Evolutionary conservation across 441 rosid genomes (phyloP), one percentile per base, ranked within the genome.

Genomic region (Isatis lusitanica): DNA sequence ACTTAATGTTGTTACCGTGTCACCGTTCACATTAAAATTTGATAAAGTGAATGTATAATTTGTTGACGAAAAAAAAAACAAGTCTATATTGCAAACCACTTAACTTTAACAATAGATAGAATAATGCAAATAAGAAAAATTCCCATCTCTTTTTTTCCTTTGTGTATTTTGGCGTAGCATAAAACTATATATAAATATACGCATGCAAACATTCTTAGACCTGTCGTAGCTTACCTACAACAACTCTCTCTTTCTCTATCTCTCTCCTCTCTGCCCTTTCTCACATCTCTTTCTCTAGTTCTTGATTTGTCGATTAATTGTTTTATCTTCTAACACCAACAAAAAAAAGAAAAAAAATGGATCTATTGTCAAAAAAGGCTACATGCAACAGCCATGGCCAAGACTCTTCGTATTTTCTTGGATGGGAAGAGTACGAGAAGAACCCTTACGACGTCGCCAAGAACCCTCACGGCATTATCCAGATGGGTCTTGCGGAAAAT

Each of bases 401-500:
- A 71, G 92, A 86, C 80, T 93, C 98, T 10, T 88, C 97, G 0
- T 93, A 93, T 79, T 93, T 93, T 77, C 79, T 87, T 1, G 98
- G 98, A 2, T 92, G 98, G 98, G 75, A 87, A 53, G 91, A 90
- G 52, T 90, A 92, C 44, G 28, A 26, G 28, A 26, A 26, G 28
- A 26, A 26, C 28, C 28, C 28, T 26, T 90, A 87, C 64, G 86
- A 93, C 30, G 82, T 77, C 44, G 56, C 65, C 26, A 80, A 80
- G 72, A 93, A 93, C 61, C 90, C 92, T 2, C 66, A 65, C 0
- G 97, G 97, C 51, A 87, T 92, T 57, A 88, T 92, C 57, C 97
- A 92, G 76, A 90, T 92, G 98, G 98, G 98, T 70, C 90, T 92
- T 11, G 98, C 97, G 8, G 98, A 93, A 77, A 93, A 93, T 81